Base-by-base conservation (phyloP, 1,139 yeast genomes). In the Debaryomycetaceae sp. region DNA sequence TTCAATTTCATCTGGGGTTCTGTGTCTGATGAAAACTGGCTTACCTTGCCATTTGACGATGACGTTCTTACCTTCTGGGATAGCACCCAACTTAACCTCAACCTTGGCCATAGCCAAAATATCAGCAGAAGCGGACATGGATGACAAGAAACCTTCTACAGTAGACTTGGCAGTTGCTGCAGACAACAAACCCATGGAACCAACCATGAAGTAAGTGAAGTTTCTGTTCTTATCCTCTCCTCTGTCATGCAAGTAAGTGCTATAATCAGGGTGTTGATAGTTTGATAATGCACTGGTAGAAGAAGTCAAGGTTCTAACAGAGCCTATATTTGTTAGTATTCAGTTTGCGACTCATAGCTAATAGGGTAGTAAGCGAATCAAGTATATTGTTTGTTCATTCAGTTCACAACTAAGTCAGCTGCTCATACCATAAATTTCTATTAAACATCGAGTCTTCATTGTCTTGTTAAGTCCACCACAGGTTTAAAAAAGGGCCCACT, bases 31-130 rank as follows among this genome's bases (percentile, higher is more conserved):
- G 74, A 94, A 94, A 52, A 94, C 97, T 52, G 98, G 98, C 78
- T 92, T 94, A 75, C 98, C 98, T 76, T 94, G 96, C 98, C 98
- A 94, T 74, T 94, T 94, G 58, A 94, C 95, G 63, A 92, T 88
- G 53, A 92, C 95, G 70, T 94, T 94, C 77, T 91, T 91, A 70
- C 98, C 98, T 67, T 86, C 91, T 58, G 99, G 99, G 52, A 94
- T 89, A 50, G 89, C 87, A 45, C 85, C 83, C 60, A 94, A 81
- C 69, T 87, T 92, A 55, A 94, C 96, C 76, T 94, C 98, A 56
- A 91, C 96, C 77, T 94, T 94, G 57, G 99, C 98, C 96, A 94
- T 83, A 47, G 98, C 98, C 73, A 94, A 79, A 48, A 94, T 96
- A 77, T 94, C 99, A 51, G 98, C 96, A 46, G 98, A 91, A 36